Conservation (phyloP, 2,329 filamentous ascomycete species). For the Esteya vermicola region DNA sequence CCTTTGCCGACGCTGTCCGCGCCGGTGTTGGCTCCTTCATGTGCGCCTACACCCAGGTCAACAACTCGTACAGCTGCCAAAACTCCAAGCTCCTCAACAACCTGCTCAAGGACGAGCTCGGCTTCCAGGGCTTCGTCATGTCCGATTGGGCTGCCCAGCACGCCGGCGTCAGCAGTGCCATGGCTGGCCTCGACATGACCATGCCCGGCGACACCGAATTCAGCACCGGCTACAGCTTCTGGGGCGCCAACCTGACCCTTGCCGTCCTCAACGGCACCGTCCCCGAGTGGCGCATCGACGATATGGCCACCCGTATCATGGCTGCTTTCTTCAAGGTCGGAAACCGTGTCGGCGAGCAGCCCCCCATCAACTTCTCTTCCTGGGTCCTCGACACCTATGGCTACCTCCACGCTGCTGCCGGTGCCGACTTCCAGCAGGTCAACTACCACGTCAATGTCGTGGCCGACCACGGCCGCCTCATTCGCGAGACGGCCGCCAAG, state of each 20-base stretch:
- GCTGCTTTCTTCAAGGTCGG: conserved; percentile 55
- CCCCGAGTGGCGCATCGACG: conserved; percentile 75
- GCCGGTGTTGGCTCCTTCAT: conserved; percentile 36
- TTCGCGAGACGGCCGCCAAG: conserved; percentile 63
- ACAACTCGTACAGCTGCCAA: conserved; percentile 57
- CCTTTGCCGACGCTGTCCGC: conserved; percentile 46
- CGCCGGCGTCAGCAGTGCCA: conserved; percentile 44
- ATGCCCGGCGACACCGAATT: conserved; percentile 79
- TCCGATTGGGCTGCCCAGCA: conserved; percentile 39
- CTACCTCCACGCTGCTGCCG: conserved; percentile 48
- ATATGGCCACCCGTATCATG: conserved; percentile 81
- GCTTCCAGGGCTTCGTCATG: conserved; percentile 27
- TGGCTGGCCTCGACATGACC: conserved; percentile 71
- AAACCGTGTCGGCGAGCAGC: conserved; percentile 30
- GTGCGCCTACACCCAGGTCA: conserved; percentile 53
- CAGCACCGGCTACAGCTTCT: conserved; percentile 28
- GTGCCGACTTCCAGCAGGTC: conserved; percentile 43
- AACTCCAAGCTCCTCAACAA: conserved; percentile 56
- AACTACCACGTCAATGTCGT: conserved; percentile 80
- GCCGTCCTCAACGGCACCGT: conserved; percentile 82
- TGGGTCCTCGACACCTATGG: conserved; percentile 71
- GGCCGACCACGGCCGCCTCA: conserved; percentile 53
- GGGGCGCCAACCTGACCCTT: conserved; percentile 69
- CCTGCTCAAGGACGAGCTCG: conserved; percentile 47
- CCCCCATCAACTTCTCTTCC: conserved; percentile 67